Percentiles rank a stretch among this genome's conserved stretches.
These are phyloP conservation scores for Aspergillus transmontanensis DNA, from an alignment of 2,329 filamentous ascomycete species.

Conservation along the genomic window DNA sequence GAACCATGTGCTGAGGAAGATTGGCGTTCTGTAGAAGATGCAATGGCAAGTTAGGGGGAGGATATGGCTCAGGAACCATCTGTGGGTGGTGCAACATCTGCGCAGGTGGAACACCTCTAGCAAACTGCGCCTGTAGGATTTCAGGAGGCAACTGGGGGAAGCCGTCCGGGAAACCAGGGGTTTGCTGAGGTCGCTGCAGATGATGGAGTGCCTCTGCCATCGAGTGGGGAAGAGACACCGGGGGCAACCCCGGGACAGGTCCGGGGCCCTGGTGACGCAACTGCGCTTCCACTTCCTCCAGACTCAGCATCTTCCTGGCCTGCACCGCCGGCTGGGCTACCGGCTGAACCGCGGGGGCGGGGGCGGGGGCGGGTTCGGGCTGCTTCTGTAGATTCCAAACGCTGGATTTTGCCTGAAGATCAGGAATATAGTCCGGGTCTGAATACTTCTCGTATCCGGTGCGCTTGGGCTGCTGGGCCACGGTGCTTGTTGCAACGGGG, in stretches of 20 bases:
- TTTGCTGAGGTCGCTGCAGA: conserved; percentile 34
- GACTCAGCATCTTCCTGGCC: conserved; percentile 81
- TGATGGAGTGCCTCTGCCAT: conserved; percentile 34
- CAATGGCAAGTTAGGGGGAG: conserved; percentile 57
- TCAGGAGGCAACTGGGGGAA: conserved; percentile 45
- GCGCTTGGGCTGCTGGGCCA: conserved; percentile 61
- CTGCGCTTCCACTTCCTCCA: conserved; percentile 95
- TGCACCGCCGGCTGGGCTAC: conserved; percentile 30
- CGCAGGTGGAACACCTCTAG: conserved; percentile 38
- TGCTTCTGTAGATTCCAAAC: conserved; percentile 75
- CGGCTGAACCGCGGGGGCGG: background rate
- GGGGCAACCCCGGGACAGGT: conserved; percentile 26
- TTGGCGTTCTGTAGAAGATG: conserved; percentile 82
- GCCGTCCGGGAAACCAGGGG: conserved; percentile 34
- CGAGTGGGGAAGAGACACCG: conserved; percentile 31
- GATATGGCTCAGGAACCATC: conserved; percentile 45
- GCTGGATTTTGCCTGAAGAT: conserved; percentile 88
- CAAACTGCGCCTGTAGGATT: conserved; percentile 49
- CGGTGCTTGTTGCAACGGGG: conserved; percentile 39
- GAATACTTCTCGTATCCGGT: conserved; percentile 92
- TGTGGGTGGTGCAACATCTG: conserved; percentile 42
- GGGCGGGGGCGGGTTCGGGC: conserved; percentile 23
- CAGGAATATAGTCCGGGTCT: conserved; percentile 79
- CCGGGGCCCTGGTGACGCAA: conserved; percentile 69
- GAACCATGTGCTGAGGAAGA: conserved; percentile 52